Percentiles rank a stretch among this genome's conserved stretches.
phyloP scores from a whole-genome alignment of 2,329 filamentous ascomycete genomes.

The Paracoccidioides lutzii region DNA sequence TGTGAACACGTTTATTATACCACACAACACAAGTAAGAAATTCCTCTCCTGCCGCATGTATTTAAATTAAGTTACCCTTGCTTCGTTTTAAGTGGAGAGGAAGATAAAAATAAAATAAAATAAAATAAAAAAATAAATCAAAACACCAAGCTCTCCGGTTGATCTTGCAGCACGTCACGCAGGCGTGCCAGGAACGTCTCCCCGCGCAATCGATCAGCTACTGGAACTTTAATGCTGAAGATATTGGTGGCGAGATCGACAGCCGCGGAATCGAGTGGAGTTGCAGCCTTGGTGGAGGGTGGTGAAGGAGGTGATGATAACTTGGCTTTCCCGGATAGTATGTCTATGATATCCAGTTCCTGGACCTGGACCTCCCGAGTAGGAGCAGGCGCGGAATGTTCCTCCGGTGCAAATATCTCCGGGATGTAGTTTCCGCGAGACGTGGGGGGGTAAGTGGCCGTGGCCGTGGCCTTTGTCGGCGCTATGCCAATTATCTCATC shows the following conservation, averaged over 20 bases:
- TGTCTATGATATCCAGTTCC: conserved; percentile 67
- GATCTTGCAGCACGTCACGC: conserved; percentile 68
- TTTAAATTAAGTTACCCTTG: no score
- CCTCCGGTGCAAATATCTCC: conserved; percentile 48
- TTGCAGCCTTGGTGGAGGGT: conserved; percentile 19
- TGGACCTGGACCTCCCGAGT: conserved; percentile 20
- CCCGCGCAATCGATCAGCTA: conserved; percentile 69
- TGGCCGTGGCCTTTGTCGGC: conserved; percentile 33
- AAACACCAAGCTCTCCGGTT: conserved; percentile 61
- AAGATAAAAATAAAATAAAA: conserved; percentile 6
- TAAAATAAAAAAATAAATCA: conserved; percentile 10
- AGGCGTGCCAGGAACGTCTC: conserved; percentile 72
- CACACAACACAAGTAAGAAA: no score
- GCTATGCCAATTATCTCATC: conserved; percentile 61
- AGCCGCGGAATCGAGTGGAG: conserved; percentile 12
- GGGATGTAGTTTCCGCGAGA: conserved; percentile 56
- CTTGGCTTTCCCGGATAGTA: conserved; percentile 46
- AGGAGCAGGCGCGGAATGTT: conserved; percentile 5
- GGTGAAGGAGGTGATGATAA: conserved; percentile 12
- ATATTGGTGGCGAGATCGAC: conserved; percentile 49
- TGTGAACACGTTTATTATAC: no score
- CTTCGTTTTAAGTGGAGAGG: no score
- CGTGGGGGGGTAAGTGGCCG: conserved; percentile 12
- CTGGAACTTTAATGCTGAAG: conserved; percentile 68
- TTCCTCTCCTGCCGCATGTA: no score